Evolutionary conservation across 1,284 basidiomycete species (phyloP).

Genomic region (Apiotrichum gamsii): DNA sequence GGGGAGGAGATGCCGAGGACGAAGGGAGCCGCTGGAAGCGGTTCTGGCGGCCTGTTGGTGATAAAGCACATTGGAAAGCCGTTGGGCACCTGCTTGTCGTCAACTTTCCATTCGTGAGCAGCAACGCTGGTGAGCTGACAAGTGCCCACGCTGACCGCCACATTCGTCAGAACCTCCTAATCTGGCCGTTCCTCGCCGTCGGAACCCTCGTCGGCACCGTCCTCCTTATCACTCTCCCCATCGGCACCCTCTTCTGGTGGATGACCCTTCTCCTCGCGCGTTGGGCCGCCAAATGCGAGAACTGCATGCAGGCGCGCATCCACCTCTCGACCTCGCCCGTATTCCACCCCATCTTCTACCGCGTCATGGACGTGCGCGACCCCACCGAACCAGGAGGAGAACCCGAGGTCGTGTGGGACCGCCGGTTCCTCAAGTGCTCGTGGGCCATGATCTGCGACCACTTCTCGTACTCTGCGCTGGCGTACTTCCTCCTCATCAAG

Average conservation of each 20-base stretch:
- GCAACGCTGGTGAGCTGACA: conserved; percentile 1
- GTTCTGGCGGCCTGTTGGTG: conserved; percentile 34
- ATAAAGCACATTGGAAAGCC: conserved; percentile 32
- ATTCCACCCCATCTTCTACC: conserved; percentile 31
- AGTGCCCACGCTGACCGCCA: no score
- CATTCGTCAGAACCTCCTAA: conserved; percentile 41
- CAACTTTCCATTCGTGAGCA: conserved; percentile 45
- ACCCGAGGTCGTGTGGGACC: conserved; percentile 33
- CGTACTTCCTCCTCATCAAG: conserved; percentile 46
- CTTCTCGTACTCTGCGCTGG: conserved; percentile 44
- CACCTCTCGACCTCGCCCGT: neutral
- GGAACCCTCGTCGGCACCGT: conserved; percentile 45
- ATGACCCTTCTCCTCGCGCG: conserved; percentile 42
- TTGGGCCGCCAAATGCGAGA: conserved; percentile 39
- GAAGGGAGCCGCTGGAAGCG: conserved; percentile 18
- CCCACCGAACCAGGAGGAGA: neutral
- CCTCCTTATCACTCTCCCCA: conserved; percentile 43
- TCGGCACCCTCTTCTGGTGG: conserved; percentile 46
- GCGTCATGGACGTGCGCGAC: conserved; percentile 6
- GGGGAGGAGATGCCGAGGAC: conserved; percentile 5
- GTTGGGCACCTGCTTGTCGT: conserved; percentile 36
- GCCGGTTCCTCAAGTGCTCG: conserved; percentile 39
- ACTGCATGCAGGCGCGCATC: conserved; percentile 11
- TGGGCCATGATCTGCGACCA: conserved; percentile 46
- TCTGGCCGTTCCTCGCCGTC: conserved; percentile 42